Evolutionary conservation across 352 stramenopile species (phyloP).

Genomic region (Globisporangium viniferum): DNA sequence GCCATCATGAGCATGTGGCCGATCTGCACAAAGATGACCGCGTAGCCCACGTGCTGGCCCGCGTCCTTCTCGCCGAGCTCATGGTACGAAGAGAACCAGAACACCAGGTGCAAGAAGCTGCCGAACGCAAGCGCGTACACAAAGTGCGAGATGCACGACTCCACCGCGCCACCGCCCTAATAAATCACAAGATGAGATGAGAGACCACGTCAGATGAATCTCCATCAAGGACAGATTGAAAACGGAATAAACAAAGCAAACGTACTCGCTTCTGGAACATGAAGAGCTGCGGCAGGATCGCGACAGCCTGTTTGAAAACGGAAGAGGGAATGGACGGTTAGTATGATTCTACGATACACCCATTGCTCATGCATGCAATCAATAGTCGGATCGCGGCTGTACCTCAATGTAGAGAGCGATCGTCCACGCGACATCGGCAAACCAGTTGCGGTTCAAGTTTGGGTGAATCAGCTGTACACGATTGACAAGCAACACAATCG

Average conservation of each 20-base stretch:
- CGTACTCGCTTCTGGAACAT: conserved; percentile 97
- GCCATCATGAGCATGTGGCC: conserved; percentile 98
- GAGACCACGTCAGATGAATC: no score
- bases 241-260: conserved; percentile 4
- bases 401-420: conserved; percentile 98
- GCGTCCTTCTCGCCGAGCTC: conserved; percentile 94
- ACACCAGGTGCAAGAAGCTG: conserved; percentile 96
- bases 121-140: conserved; percentile 95
- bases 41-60: conserved; percentile 89
- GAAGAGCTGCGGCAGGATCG: conserved; percentile 97
- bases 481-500: conserved; percentile 27
- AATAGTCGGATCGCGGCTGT: not conserved
- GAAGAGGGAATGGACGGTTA: not conserved
- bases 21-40: conserved; percentile 97
- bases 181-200: not conserved
- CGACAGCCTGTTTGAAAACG: conserved; percentile 46
- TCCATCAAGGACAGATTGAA: no score
- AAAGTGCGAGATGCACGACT: conserved; percentile 96
- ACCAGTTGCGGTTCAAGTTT: conserved; percentile 95
- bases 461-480: conserved; percentile 91
- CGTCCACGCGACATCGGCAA: conserved; percentile 96
- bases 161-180: conserved; percentile 90
- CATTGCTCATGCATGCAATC: not conserved
- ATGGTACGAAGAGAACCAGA: conserved; percentile 99
- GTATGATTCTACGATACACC: not conserved